phyloP scores from a whole-genome alignment of 345 rosid genomes.

The Iberis pinnata region DNA sequence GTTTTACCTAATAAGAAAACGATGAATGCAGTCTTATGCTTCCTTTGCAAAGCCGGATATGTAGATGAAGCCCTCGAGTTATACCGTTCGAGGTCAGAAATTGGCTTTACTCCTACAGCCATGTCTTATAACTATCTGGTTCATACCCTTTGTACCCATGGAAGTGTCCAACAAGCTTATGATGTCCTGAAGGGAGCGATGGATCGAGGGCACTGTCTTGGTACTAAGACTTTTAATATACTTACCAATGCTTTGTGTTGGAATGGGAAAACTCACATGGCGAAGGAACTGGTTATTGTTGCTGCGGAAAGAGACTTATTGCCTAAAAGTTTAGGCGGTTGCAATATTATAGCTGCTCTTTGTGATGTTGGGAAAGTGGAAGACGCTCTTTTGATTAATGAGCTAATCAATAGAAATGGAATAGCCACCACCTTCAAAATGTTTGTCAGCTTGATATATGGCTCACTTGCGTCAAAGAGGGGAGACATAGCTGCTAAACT shows the following conservation, averaged over 20 bases:
- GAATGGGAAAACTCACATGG: conserved; percentile 53
- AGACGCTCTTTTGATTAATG: conserved; percentile 51
- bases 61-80: conserved; percentile 64
- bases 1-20: conserved; percentile 52
- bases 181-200: conserved; percentile 42
- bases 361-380: conserved; percentile 50
- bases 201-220: conserved; percentile 54
- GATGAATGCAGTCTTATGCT: conserved; percentile 61
- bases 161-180: conserved; percentile 50
- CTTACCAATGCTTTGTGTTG: conserved; percentile 62
- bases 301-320: conserved; percentile 39
- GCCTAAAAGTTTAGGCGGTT: conserved; percentile 34
- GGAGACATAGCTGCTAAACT: conserved; percentile 60
- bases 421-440: conserved; percentile 20
- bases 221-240: conserved; percentile 38
- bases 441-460: conserved; percentile 45
- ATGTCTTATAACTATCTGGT: conserved; percentile 62
- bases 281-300: conserved; percentile 46
- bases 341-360: conserved; percentile 50
- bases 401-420: conserved; percentile 37
- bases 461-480: conserved; percentile 40
- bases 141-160: conserved; percentile 47
- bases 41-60: conserved; percentile 81
- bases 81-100: conserved; percentile 51
- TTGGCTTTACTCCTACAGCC: conserved; percentile 43